Base-by-base conservation (phyloP, 2,329 filamentous ascomycete genomes). In the Albophoma yamanashiensis region DNA sequence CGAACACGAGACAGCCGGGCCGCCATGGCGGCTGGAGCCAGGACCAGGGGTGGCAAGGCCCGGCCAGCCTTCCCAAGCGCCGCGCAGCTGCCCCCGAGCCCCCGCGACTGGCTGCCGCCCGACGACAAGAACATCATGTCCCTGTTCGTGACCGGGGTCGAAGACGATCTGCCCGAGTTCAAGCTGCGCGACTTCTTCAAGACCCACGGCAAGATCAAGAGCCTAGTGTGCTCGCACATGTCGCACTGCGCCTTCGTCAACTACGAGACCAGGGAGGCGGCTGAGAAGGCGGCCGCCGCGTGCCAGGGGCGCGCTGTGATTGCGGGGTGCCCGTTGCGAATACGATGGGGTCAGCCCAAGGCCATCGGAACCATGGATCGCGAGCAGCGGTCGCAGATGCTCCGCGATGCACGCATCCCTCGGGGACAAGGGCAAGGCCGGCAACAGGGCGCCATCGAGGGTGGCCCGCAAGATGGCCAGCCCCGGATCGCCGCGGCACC, bases 201-300 rank as follows among this genome's bases (percentile, higher is more conserved):
- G 62, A 83, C 84, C 22, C 92, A 92, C 68, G 94, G 94, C 64
- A 91, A 93, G 69, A 87, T 99, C 62, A 90, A 94, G 68, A 97
- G 92, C 34, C 78, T 99, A 20, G 88, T 99, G 43, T 97, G 94
- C 74, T 97, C 92, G 8, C 94, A 99, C 76, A 92, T 96, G 78
- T 93, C 93, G 20, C 94, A 97, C 70, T 97, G 92, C 73, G 94
- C 94, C 1, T 99, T 97, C 70, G 81, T 99, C 75, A 99, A 99
- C 76, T 99, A 91, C 72, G 86, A 92, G 66, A 90, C 88, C 3
- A 84, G 94, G 60, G 86, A 91, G 63, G 88, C 84, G 1, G 94
- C 95, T 0, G 94, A 99, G 75, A 86, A 83, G 61, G 95, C 95
- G 0, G 91, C 94, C 0, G 85, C 85, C 40, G 85, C 89, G 25